Percentiles rank a stretch among this genome's conserved stretches.
phyloP scores from a whole-genome alignment of 495 filamentous ascomycete species.

The Melanomma pulvis-pyrius region DNA sequence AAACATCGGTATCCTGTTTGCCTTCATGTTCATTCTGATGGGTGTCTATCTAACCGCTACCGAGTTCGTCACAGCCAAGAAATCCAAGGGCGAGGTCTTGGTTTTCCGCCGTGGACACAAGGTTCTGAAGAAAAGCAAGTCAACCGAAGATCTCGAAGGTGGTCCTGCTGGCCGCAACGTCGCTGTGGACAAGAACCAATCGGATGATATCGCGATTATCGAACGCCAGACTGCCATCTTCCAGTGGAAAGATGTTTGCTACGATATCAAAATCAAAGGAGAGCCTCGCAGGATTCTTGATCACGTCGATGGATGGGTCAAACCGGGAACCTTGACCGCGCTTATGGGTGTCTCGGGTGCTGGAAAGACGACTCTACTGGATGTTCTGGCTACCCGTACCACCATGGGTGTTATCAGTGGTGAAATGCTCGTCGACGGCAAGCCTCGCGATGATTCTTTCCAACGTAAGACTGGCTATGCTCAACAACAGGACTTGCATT shows the following conservation, averaged over 20 bases:
- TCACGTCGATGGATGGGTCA: constrained; percentile 86
- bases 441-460: constrained; percentile 74
- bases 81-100: constrained; percentile 86
- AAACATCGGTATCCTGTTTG: constrained; percentile 79
- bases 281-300: constrained; percentile 76
- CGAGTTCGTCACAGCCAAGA: constrained; percentile 74
- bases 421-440: constrained; percentile 82
- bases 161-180: constrained; percentile 48
- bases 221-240: constrained; percentile 74
- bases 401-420: constrained; percentile 86
- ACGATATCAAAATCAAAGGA: constrained; percentile 85
- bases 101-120: constrained; percentile 80
- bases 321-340: constrained; percentile 88
- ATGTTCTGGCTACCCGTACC: constrained; percentile 75
- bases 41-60: constrained; percentile 67
- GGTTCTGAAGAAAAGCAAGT: constrained; percentile 59
- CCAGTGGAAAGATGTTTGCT: constrained; percentile 83
- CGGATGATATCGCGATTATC: constrained; percentile 53
- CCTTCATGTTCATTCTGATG: constrained; percentile 70
- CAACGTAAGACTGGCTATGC: constrained; percentile 94
- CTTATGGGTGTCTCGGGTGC: constrained; percentile 77
- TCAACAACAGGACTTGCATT: constrained; percentile 92
- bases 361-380: constrained; percentile 73
- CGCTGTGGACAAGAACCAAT: constrained; percentile 50
- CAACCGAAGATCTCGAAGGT: constrained; percentile 56